Evolutionary conservation across 2,329 filamentous ascomycete genomes (phyloP).

Genomic region (Fusarium sp.): DNA sequence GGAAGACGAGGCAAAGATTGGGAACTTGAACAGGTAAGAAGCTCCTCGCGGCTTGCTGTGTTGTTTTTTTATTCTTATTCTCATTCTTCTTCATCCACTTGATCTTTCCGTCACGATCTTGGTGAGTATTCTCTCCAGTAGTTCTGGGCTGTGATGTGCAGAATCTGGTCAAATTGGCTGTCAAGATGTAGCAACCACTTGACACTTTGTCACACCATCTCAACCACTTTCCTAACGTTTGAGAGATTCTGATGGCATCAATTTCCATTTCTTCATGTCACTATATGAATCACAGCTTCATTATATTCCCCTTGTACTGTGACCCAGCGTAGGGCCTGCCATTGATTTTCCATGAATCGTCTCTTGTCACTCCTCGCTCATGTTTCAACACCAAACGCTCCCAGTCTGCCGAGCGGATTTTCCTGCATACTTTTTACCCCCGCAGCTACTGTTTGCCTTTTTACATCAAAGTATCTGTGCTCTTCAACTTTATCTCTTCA

Average conservation of each 20-base stretch:
- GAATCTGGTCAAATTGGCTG: constrained; percentile 2
- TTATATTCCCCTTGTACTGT: constrained; percentile 10
- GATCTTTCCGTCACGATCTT: not conserved
- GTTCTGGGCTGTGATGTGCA: constrained; percentile 15
- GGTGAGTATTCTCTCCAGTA: constrained; percentile 5
- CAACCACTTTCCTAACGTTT: not conserved
- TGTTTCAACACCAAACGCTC: constrained; percentile 12
- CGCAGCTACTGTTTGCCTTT: constrained; percentile 10
- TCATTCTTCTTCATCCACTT: not conserved
- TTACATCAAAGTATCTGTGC: constrained; percentile 2
- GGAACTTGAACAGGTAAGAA: constrained; percentile 80
- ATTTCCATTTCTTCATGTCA: not conserved
- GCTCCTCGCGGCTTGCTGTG: constrained; percentile 8
- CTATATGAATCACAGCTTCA: not conserved
- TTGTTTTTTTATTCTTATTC: not conserved
- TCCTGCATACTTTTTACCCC: constrained; percentile 16
- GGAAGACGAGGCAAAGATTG: constrained; percentile 80
- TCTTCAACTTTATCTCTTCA: not conserved
- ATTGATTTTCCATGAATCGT: constrained; percentile 2
- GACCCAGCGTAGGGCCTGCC: constrained; percentile 13
- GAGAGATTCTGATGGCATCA: not conserved
- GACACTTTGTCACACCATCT: constrained; percentile 9
- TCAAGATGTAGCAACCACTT: not conserved
- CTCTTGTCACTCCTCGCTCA: constrained; percentile 16
- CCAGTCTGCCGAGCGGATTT: constrained; percentile 6